phyloP scores from a whole-genome alignment of 2,329 filamentous ascomycete genomes.

The Fusarium ambrosium region DNA sequence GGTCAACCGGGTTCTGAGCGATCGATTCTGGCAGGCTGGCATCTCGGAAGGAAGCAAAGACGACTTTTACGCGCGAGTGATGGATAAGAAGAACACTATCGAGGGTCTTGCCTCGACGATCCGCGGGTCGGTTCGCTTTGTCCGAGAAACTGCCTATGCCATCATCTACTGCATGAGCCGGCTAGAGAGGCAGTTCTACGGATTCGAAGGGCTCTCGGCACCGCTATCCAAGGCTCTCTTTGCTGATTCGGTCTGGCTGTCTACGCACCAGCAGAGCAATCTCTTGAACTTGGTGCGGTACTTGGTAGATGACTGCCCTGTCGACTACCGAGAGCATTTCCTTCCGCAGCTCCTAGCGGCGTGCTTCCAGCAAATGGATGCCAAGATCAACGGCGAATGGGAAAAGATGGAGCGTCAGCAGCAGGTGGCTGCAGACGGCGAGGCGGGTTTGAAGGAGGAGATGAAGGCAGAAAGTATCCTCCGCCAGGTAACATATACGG shows the following conservation, averaged over 20 bases:
- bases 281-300: slow-evolving; percentile 89
- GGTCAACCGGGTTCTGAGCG: slow-evolving; percentile 86
- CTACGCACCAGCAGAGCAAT: slow-evolving; percentile 94
- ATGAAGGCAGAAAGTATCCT: slow-evolving; percentile 99
- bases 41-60: slow-evolving; percentile 97
- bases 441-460: slow-evolving; percentile 87
- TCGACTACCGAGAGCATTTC: slow-evolving; percentile 81
- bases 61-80: slow-evolving; percentile 93
- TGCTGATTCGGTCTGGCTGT: slow-evolving; percentile 83
- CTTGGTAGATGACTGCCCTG: slow-evolving; percentile 91
- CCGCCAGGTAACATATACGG: slow-evolving; percentile 90
- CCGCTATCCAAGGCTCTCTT: slow-evolving; percentile 89
- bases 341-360: slow-evolving; percentile 85
- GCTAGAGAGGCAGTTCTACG: slow-evolving; percentile 89
- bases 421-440: slow-evolving; percentile 74
- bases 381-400: slow-evolving; percentile 91
- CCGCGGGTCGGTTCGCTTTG: slow-evolving; percentile 87
- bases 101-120: slow-evolving; percentile 96
- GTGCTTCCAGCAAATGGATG: slow-evolving; percentile 88
- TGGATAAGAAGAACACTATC: slow-evolving; percentile 87
- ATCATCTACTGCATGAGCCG: slow-evolving; percentile 94
- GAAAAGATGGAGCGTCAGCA: slow-evolving; percentile 77
- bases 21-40: slow-evolving; percentile 98
- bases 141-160: slow-evolving; percentile 93
- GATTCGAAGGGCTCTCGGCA: slow-evolving; percentile 84